Evolutionary conservation across 805 yeast species (phyloP).

Genomic region (Candida lessepsii): DNA sequence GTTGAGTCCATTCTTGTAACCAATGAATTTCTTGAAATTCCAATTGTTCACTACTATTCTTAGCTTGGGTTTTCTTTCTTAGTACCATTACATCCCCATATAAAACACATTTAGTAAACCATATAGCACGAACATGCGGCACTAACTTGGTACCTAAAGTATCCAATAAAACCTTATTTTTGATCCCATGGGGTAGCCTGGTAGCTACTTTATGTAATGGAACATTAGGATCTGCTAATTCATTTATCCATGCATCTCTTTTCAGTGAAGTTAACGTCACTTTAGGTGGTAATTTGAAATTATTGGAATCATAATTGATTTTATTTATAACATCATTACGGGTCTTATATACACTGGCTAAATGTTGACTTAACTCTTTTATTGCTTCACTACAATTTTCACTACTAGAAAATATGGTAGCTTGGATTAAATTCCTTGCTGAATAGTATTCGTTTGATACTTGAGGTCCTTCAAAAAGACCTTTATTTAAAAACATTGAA

Average conservation of each 20-base stretch:
- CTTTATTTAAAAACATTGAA: constrained; percentile 58
- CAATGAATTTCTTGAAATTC: constrained; percentile 54
- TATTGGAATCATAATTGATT: constrained; percentile 31
- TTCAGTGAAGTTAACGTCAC: constrained; percentile 88
- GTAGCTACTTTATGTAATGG: constrained; percentile 69
- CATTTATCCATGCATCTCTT: constrained; percentile 81
- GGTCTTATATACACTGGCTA: constrained; percentile 35
- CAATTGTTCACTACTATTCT: constrained; percentile 10
- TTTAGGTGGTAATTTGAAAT: constrained; percentile 78
- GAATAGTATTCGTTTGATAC: constrained; percentile 66
- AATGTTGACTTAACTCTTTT: constrained; percentile 37
- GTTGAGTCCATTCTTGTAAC: constrained; percentile 89
- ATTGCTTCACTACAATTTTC: constrained; percentile 35
- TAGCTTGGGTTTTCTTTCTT: constrained; percentile 29
- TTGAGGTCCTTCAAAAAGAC: constrained; percentile 62
- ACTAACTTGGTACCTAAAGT: constrained; percentile 64
- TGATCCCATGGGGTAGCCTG: constrained; percentile 87
- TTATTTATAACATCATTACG: constrained; percentile 42
- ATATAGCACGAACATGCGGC: constrained; percentile 79
- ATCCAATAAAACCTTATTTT: constrained; percentile 71
- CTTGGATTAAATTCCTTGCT: constrained; percentile 60
- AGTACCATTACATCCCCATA: constrained; percentile 59
- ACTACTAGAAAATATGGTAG: constrained; percentile 37
- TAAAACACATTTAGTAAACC: constrained; percentile 88
- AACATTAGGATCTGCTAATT: constrained; percentile 64